A percentile compares a stretch with the other conserved stretches of the same genome.
phyloP scores from a whole-genome alignment of 2,329 filamentous ascomycete genomes.

The Chaetomium sp. region DNA sequence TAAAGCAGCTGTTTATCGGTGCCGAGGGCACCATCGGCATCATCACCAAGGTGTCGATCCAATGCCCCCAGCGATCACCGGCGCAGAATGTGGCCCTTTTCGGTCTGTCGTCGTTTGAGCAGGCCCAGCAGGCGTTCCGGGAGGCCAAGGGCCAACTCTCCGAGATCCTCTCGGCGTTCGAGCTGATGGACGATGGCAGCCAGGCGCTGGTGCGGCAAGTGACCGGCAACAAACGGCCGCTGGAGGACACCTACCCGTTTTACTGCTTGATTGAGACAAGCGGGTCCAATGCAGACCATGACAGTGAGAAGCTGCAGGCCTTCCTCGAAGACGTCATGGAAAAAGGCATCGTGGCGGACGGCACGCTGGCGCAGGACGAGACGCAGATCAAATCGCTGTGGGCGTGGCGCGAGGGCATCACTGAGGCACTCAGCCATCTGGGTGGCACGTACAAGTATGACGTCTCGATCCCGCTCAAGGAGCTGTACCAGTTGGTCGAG shows the following conservation, averaged over 20 bases:
- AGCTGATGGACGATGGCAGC: slow-evolving; percentile 85
- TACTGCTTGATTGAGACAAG: slow-evolving; percentile 97
- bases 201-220: slow-evolving; percentile 71
- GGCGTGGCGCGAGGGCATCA: slow-evolving; percentile 89
- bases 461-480: slow-evolving; percentile 80
- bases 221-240: slow-evolving; percentile 68
- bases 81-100: slow-evolving; percentile 95
- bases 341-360: slow-evolving; percentile 78
- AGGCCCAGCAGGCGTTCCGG: slow-evolving; percentile 77
- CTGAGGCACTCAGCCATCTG: slow-evolving; percentile 81
- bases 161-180: slow-evolving; percentile 95
- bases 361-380: slow-evolving; percentile 87
- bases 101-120: slow-evolving; percentile 81
- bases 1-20: slow-evolving; percentile 95
- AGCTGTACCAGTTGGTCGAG: slow-evolving; percentile 85
- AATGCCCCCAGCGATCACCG: slow-evolving; percentile 79
- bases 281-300: slow-evolving; percentile 89
- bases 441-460: slow-evolving; percentile 99
- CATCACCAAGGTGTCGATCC: slow-evolving; percentile 82
- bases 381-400: slow-evolving; percentile 82
- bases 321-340: slow-evolving; percentile 92
- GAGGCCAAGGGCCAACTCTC: slow-evolving; percentile 86
- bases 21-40: slow-evolving; percentile 92
- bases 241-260: slow-evolving; percentile 82
- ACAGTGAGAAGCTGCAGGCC: slow-evolving; percentile 79